phyloP scores from a whole-genome alignment of 176 grass and related monocot genomes.

The Triticum urartu region DNA sequence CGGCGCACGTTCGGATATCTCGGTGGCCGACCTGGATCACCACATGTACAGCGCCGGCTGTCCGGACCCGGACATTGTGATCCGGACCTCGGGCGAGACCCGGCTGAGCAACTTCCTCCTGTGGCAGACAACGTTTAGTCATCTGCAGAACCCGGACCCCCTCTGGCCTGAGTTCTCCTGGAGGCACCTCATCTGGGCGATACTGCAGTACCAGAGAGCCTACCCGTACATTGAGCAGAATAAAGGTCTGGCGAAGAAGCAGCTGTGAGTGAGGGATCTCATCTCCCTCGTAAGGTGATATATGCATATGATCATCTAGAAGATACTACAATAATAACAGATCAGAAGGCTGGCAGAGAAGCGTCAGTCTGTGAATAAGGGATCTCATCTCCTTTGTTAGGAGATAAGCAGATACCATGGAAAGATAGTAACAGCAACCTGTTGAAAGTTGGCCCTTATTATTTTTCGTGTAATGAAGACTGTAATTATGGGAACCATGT shows the following conservation, averaged over 20 bases:
- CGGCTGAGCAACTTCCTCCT: slow-evolving; percentile 90
- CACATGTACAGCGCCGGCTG: slow-evolving; percentile 57
- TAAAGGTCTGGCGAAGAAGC: slow-evolving; percentile 40
- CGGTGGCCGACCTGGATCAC: slow-evolving; percentile 55
- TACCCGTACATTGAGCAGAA: slow-evolving; percentile 50
- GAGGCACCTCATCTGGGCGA: slow-evolving; percentile 51
- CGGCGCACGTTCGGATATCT: slow-evolving; percentile 7
- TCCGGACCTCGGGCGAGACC: slow-evolving; percentile 78
- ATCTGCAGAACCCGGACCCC: slow-evolving; percentile 60
- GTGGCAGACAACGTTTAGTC: slow-evolving; percentile 69
- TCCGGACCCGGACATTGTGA: slow-evolving; percentile 69
- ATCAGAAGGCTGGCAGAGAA: slow-evolving; percentile 32
- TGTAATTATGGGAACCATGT: background rate
- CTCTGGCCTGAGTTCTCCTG: slow-evolving; percentile 80
- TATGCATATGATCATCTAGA: background rate
- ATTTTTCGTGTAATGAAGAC: background rate
- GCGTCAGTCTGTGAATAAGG: slow-evolving; percentile 24
- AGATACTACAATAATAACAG: background rate
- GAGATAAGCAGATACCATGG: background rate
- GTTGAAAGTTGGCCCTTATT: background rate
- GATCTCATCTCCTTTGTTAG: background rate
- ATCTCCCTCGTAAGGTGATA: background rate
- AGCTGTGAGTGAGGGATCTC: slow-evolving; percentile 2
- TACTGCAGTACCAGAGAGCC: slow-evolving; percentile 68
- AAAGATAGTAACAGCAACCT: background rate